Evolutionary conservation across 2,329 filamentous ascomycete genomes (phyloP).

Genomic region (Epicoccum sorghinum): DNA sequence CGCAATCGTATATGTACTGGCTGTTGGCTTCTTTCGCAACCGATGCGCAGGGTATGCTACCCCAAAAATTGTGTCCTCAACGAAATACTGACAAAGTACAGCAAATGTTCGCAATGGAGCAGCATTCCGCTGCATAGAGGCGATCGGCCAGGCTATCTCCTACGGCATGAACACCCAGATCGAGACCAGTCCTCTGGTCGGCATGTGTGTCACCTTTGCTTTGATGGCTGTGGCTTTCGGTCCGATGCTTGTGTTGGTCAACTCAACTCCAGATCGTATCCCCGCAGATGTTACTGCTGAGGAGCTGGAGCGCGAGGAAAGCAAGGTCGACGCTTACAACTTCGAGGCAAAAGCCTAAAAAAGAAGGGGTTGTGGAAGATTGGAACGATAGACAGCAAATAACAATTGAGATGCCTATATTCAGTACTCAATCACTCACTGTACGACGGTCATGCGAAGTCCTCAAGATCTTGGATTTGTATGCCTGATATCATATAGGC

Average conservation of each 20-base stretch:
- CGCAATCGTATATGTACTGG: slow-evolving; percentile 43
- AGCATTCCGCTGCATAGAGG: slow-evolving; percentile 37
- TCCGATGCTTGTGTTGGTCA: slow-evolving; percentile 43
- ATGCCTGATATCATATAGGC: too few species aligned
- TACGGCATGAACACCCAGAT: slow-evolving; percentile 42
- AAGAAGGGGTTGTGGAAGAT: background rate
- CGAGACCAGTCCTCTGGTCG: slow-evolving; percentile 33
- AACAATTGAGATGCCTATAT: too few species aligned
- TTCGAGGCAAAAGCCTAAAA: slow-evolving; percentile 21
- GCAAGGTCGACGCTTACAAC: slow-evolving; percentile 22
- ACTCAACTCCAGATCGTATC: slow-evolving; percentile 41
- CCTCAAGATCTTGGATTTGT: too few species aligned
- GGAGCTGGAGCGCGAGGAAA: slow-evolving; percentile 24
- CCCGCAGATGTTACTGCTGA: slow-evolving; percentile 40
- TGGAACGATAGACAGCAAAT: too few species aligned
- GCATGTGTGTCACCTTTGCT: slow-evolving; percentile 42
- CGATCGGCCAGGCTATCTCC: slow-evolving; percentile 36
- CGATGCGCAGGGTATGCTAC: slow-evolving; percentile 27
- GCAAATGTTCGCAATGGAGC: slow-evolving; percentile 34
- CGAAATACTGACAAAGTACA: slow-evolving; percentile 10
- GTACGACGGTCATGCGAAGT: too few species aligned
- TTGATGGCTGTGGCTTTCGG: slow-evolving; percentile 38
- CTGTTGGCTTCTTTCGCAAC: slow-evolving; percentile 39
- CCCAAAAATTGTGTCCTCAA: background rate
- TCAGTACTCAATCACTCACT: too few species aligned